A percentile compares a stretch with the other conserved stretches of the same genome.
Conservation (phyloP, 176 grass and related monocot genomes). For the Carex littledalei region DNA sequence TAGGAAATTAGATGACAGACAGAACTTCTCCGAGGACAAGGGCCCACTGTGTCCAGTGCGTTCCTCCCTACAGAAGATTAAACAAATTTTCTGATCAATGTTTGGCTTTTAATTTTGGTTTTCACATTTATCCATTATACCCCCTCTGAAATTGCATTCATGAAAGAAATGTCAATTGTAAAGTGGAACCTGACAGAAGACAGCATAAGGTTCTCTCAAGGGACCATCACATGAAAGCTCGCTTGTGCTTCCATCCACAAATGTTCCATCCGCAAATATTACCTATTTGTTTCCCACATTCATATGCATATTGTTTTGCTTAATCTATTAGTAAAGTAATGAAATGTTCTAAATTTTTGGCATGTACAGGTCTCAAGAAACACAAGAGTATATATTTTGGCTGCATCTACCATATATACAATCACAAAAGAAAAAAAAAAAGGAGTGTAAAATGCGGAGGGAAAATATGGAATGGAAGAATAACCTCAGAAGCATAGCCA, state of each 20-base stretch:
- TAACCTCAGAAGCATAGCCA: constrained; percentile 96
- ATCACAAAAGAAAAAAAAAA: not conserved
- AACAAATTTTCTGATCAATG: not conserved
- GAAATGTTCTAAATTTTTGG: too few species aligned
- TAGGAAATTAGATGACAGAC: too few species aligned
- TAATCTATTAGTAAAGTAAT: not conserved
- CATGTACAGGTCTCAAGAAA: not conserved
- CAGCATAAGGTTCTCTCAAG: constrained; percentile 82
- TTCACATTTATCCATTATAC: not conserved
- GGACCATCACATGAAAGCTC: constrained; percentile 93
- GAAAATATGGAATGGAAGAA: not conserved
- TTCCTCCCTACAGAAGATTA: constrained; percentile 56
- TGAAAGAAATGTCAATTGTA: not conserved
- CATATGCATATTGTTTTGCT: not conserved
- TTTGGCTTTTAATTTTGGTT: not conserved
- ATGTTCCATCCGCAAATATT: constrained; percentile 90
- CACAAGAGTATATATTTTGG: not conserved
- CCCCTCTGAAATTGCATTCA: not conserved
- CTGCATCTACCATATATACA: not conserved
- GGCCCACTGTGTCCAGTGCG: constrained; percentile 98
- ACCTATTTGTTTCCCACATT: constrained; percentile 41
- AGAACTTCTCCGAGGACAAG: constrained; percentile 68
- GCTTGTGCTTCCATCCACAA: constrained; percentile 93
- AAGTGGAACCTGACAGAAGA: constrained; percentile 79
- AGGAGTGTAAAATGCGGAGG: not conserved